These are phyloP conservation scores for Lipomyces lipofer DNA, from an alignment of 805 yeast species.

Conservation along the genomic window DNA sequence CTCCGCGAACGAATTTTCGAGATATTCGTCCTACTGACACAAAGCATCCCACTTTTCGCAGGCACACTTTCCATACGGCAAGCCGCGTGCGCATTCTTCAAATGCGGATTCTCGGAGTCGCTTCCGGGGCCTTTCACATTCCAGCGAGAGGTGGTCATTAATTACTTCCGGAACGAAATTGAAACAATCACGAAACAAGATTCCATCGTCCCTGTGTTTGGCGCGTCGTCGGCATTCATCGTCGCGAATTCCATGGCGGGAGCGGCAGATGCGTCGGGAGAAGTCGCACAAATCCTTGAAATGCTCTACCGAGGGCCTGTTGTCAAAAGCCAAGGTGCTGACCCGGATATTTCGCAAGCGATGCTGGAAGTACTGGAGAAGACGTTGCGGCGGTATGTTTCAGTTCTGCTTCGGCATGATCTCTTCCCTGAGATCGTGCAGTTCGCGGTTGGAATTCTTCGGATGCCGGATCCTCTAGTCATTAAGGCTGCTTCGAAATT, in stretches of 20 bases:
- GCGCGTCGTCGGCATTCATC: conserved; percentile 12
- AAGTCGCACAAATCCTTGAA: conserved; percentile 4
- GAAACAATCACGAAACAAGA: conserved; percentile 1
- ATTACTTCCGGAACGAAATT: conserved; percentile 27
- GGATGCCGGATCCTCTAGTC: conserved; percentile 56
- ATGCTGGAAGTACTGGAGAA: conserved; percentile 36
- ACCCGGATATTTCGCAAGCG: conserved; percentile 36
- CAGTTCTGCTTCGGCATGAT: conserved; percentile 17
- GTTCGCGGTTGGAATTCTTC: conserved; percentile 46
- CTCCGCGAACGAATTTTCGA: conserved; percentile 47
- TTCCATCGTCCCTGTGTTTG: conserved; percentile 21
- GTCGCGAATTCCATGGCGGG: neutral
- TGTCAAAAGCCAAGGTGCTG: conserved; percentile 2
- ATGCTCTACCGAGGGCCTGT: conserved; percentile 10
- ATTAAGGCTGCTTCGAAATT: conserved; percentile 54
- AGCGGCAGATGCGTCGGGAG: neutral
- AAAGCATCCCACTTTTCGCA: conserved; percentile 42
- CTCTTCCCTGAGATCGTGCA: conserved; percentile 34
- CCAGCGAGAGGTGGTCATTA: conserved; percentile 44
- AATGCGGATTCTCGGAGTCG: conserved; percentile 62
- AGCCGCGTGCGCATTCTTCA: conserved; percentile 61
- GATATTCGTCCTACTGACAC: conserved; percentile 47
- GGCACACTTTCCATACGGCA: conserved; percentile 49
- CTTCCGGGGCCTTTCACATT: conserved; percentile 69
- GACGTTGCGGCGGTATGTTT: conserved; percentile 24